Evolutionary conservation across 768 basidiomycete genomes (phyloP).

Genomic region (Tricholoma sp.): DNA sequence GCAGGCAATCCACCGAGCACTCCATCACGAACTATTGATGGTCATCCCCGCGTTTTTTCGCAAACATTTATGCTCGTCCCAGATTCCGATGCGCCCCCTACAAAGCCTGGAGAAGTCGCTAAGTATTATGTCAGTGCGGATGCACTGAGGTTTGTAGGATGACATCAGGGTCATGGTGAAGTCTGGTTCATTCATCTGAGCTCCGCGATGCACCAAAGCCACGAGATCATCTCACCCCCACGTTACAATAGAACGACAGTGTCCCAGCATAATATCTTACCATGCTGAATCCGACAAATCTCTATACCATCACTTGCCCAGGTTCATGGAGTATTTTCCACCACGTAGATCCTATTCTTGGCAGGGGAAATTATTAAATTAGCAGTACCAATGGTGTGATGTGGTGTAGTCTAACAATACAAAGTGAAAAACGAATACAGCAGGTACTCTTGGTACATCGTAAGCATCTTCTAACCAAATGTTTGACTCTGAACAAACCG

Average conservation of each 20-base stretch:
- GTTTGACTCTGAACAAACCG: constrained; percentile 70
- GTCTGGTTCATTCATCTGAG: background rate
- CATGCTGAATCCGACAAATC: background rate
- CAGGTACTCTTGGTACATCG: constrained; percentile 4
- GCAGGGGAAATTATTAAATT: background rate
- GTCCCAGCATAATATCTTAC: background rate
- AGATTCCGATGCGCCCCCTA: constrained; percentile 58
- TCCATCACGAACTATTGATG: constrained; percentile 54
- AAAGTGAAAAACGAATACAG: constrained; percentile 9
- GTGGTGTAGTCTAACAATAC: background rate
- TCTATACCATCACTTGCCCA: background rate
- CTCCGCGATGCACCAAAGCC: too few species aligned
- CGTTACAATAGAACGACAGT: too few species aligned
- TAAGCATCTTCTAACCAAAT: constrained; percentile 54
- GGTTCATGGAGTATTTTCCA: background rate
- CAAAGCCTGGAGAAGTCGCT: constrained; percentile 66
- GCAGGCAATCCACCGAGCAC: constrained; percentile 51
- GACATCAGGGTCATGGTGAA: background rate
- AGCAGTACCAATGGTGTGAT: background rate
- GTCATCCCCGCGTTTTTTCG: constrained; percentile 79
- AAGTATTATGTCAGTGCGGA: constrained; percentile 82
- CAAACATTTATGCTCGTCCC: constrained; percentile 85
- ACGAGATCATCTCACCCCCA: too few species aligned
- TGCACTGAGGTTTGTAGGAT: constrained; percentile 75
- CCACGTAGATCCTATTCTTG: background rate